Conservation (phyloP, 2,329 filamentous ascomycete species). For the Aspergillus floridensis region DNA sequence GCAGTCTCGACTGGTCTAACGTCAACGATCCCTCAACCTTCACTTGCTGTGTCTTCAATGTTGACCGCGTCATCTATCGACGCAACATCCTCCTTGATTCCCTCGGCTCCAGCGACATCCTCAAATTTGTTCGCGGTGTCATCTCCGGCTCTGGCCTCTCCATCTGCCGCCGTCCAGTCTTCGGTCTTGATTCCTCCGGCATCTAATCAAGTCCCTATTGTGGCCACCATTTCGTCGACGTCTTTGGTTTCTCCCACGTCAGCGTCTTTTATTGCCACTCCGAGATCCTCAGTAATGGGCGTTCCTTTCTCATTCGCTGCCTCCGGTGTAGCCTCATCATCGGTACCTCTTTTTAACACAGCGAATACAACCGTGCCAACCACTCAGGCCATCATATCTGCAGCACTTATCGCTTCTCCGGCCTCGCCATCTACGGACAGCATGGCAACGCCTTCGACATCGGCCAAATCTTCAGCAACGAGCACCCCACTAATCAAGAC, state of each 20-base stretch:
- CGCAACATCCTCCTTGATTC: not conserved
- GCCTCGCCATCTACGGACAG: not conserved
- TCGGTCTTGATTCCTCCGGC: not conserved
- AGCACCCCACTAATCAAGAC: not conserved
- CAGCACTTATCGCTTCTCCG: not conserved
- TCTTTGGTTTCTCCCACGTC: not conserved
- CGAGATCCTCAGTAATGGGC: not conserved
- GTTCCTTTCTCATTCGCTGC: not conserved
- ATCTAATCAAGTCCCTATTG: not conserved
- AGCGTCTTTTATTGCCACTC: not conserved
- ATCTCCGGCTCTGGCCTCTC: not conserved
- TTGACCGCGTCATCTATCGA: not conserved
- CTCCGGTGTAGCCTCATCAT: not conserved
- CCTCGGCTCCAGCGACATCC: not conserved
- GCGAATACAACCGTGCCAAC: not conserved
- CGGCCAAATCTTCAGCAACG: not conserved
- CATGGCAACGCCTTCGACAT: not conserved
- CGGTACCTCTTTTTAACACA: not conserved
- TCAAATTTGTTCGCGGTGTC: not conserved
- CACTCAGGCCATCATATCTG: not conserved
- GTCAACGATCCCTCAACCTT: not conserved
- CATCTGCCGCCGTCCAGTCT: not conserved
- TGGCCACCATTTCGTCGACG: not conserved
- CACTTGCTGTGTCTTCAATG: not conserved
- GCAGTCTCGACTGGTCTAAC: no score